phyloP scores from a whole-genome alignment of 202 grass and related monocot species.

The Eragrostis tef region DNA sequence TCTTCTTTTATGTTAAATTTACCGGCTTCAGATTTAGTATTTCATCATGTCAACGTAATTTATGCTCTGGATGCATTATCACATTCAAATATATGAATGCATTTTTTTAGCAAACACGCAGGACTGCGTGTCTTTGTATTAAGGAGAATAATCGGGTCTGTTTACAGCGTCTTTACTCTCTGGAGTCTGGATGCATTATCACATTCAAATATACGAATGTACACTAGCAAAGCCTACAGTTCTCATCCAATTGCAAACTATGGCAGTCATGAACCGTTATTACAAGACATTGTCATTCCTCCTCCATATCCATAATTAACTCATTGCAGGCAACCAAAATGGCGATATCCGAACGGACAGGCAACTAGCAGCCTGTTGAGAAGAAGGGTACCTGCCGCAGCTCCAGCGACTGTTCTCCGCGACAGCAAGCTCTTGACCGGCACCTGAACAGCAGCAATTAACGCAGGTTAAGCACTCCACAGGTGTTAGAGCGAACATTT shows the following conservation, averaged over 20 bases:
- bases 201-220: neutral
- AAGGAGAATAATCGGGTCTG: no score
- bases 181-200: neutral
- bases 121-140: no score
- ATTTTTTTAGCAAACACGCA: no score
- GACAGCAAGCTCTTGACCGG: constrained; percentile 9
- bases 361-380: neutral
- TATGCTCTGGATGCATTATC: neutral
- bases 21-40: constrained; percentile 4
- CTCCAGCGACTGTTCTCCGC: constrained; percentile 32
- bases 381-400: constrained; percentile 30
- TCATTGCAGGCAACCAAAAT: neutral
- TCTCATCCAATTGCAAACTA: neutral
- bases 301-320: neutral
- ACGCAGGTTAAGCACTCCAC: neutral
- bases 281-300: neutral
- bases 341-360: neutral
- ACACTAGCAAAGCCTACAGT: neutral
- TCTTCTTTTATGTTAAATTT: neutral
- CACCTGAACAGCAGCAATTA: constrained; percentile 37
- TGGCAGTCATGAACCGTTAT: neutral
- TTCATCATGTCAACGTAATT: neutral
- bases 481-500: constrained; percentile 27
- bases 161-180: no score
- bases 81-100: neutral